phyloP scores from a whole-genome alignment of 176 grass and related monocot genomes.

The Cocos nucifera region DNA sequence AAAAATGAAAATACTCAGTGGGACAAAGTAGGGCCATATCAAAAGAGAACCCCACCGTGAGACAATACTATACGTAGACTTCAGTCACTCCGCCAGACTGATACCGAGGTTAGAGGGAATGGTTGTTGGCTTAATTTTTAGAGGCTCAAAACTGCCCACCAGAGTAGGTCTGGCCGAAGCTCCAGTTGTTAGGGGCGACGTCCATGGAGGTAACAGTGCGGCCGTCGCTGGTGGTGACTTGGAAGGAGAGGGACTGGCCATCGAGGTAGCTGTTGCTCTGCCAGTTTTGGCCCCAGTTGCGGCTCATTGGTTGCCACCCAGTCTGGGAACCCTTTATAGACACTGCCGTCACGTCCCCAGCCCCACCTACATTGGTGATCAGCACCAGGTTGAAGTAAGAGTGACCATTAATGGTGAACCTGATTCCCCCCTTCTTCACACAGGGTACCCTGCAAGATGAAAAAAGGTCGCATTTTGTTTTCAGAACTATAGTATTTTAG shows the following conservation, averaged over 20 bases:
- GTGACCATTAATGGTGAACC: constrained; percentile 15
- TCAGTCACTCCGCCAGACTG: no score
- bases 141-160: constrained; percentile 11
- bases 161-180: constrained; percentile 20
- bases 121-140: not conserved
- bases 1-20: not conserved
- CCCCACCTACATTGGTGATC: constrained; percentile 23
- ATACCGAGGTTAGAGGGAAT: no score
- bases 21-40: no score
- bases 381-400: constrained; percentile 29
- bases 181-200: constrained; percentile 16
- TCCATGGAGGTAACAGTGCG: constrained; percentile 4
- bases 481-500: no score
- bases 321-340: constrained; percentile 10
- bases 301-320: constrained; percentile 25
- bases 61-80: no score
- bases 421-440: constrained; percentile 6
- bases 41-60: no score
- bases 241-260: constrained; percentile 23
- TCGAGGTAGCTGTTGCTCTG: constrained; percentile 19
- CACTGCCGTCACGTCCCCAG: constrained; percentile 19
- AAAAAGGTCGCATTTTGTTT: no score
- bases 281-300: constrained; percentile 27
- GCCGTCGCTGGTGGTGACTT: constrained; percentile 16
- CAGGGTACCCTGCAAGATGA: constrained; percentile 3